Conservation (phyloP, 805 yeast species). For the baker's yeast (Saccharomyces cerevisiae) region DNA sequence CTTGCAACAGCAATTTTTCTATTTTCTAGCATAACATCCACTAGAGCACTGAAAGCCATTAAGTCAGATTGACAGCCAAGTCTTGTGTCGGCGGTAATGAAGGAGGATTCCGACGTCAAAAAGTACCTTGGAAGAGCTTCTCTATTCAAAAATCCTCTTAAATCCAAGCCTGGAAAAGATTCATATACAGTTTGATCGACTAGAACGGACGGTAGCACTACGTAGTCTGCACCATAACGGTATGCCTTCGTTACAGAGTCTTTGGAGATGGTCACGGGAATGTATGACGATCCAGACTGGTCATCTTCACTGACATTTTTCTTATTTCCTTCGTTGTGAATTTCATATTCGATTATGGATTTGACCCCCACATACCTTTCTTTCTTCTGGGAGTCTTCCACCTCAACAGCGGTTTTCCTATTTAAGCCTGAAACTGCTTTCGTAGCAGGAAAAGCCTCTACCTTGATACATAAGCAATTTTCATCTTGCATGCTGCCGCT, state of each 20-base stretch:
- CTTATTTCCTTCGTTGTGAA: constrained; percentile 10
- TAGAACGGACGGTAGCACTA: constrained; percentile 45
- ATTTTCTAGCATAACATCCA: constrained; percentile 43
- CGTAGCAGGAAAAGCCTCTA: constrained; percentile 54
- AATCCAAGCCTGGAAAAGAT: constrained; percentile 48
- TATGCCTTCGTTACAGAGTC: constrained; percentile 50
- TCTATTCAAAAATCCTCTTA: constrained; percentile 50
- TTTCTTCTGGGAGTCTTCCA: constrained; percentile 5
- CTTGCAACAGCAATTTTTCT: constrained; percentile 53
- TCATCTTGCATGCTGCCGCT: constrained; percentile 21
- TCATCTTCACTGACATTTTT: constrained; percentile 18
- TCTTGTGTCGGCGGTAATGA: constrained; percentile 38
- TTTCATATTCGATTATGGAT: constrained; percentile 19
- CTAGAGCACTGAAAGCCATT: constrained; percentile 39
- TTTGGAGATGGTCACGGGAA: constrained; percentile 28
- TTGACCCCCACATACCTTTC: constrained; percentile 11
- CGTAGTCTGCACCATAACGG: constrained; percentile 53
- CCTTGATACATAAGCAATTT: constrained; percentile 34
- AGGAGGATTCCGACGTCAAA: constrained; percentile 49
- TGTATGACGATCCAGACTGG: constrained; percentile 15
- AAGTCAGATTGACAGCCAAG: constrained; percentile 33
- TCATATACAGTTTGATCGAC: constrained; percentile 34
- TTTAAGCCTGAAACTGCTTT: constrained; percentile 22
- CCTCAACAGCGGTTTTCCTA: constrained; percentile 18
- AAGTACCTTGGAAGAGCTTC: constrained; percentile 48